Percentiles rank a stretch among this genome's conserved stretches.
Conservation (phyloP, 768 basidiomycete species). For the Psilocybe tampanensis region DNA sequence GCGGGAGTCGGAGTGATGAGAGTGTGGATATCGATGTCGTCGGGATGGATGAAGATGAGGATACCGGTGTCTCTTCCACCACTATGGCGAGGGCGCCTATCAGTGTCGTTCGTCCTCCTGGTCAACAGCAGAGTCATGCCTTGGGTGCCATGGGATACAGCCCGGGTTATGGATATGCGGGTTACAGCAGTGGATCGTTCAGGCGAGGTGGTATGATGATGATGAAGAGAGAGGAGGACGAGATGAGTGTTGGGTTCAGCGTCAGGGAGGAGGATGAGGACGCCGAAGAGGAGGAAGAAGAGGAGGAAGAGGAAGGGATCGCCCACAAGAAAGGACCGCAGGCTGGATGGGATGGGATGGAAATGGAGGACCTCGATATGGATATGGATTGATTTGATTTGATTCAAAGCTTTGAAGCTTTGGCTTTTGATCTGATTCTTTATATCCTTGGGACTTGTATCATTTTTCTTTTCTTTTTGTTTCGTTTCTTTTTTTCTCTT, state of each 20-base stretch:
- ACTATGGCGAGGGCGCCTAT: not conserved
- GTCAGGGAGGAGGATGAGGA: conserved; percentile 52
- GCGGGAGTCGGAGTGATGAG: conserved; percentile 15
- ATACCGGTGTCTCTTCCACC: conserved; percentile 8
- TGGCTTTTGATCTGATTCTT: too few species aligned
- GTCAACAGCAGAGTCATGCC: not conserved
- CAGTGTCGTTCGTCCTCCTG: not conserved
- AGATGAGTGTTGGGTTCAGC: conserved; percentile 41
- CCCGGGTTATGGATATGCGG: conserved; percentile 8
- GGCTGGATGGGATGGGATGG: conserved; percentile 43
- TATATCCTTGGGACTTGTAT: not conserved
- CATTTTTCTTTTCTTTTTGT: not conserved
- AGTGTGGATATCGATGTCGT: conserved; percentile 27
- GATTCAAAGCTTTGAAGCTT: too few species aligned
- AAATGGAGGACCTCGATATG: conserved; percentile 64
- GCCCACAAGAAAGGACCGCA: conserved; percentile 40
- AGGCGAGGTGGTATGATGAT: conserved; percentile 21
- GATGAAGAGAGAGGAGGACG: conserved; percentile 47
- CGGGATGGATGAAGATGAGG: conserved; percentile 18
- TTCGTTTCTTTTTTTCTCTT: not conserved
- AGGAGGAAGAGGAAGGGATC: conserved; percentile 42
- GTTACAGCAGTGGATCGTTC: conserved; percentile 16
- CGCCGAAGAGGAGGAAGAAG: conserved; percentile 25
- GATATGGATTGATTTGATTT: conserved; percentile 30
- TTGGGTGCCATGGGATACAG: conserved; percentile 10